phyloP scores from a whole-genome alignment of 495 filamentous ascomycete genomes.

The Choiromyces venosus region DNA sequence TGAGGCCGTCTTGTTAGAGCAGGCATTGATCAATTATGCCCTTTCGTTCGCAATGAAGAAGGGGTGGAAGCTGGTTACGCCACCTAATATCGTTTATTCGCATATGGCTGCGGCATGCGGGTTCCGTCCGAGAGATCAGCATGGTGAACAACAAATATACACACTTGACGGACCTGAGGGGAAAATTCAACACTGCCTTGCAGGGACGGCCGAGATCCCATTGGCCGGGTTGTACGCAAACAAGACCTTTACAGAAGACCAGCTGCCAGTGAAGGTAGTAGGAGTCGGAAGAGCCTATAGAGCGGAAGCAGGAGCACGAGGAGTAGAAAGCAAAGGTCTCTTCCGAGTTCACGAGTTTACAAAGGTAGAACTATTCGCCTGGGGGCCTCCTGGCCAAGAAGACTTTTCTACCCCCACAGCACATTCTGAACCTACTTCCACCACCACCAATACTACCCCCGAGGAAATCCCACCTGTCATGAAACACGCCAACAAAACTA shows the following conservation, averaged over 20 bases:
- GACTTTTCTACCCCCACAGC: slow-evolving; percentile 11
- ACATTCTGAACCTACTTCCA: not conserved
- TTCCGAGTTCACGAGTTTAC: slow-evolving; percentile 99
- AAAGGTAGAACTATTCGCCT: slow-evolving; percentile 95
- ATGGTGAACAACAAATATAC: slow-evolving; percentile 90
- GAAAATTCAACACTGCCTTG: slow-evolving; percentile 49
- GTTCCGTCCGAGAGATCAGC: slow-evolving; percentile 84
- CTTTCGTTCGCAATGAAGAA: slow-evolving; percentile 49
- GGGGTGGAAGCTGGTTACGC: slow-evolving; percentile 70
- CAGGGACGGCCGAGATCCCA: slow-evolving; percentile 90
- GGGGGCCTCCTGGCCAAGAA: slow-evolving; percentile 53
- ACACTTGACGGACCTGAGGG: slow-evolving; percentile 44
- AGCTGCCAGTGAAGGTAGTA: slow-evolving; percentile 71
- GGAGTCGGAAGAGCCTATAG: slow-evolving; percentile 85
- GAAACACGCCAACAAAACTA: not conserved
- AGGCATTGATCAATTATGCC: slow-evolving; percentile 84
- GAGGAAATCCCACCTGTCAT: not conserved
- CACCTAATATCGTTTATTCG: slow-evolving; percentile 84
- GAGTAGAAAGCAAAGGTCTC: slow-evolving; percentile 83
- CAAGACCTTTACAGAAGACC: slow-evolving; percentile 54
- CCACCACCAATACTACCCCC: not conserved
- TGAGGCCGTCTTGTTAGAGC: slow-evolving; percentile 84
- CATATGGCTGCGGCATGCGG: slow-evolving; percentile 87
- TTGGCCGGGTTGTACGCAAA: slow-evolving; percentile 85
- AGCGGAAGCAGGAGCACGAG: slow-evolving; percentile 85